Percentiles rank a stretch among this genome's conserved stretches.
These are phyloP conservation scores for Trichocomaceae sp. DNA, from an alignment of 2,329 filamentous ascomycete genomes.

Conservation along the genomic window DNA sequence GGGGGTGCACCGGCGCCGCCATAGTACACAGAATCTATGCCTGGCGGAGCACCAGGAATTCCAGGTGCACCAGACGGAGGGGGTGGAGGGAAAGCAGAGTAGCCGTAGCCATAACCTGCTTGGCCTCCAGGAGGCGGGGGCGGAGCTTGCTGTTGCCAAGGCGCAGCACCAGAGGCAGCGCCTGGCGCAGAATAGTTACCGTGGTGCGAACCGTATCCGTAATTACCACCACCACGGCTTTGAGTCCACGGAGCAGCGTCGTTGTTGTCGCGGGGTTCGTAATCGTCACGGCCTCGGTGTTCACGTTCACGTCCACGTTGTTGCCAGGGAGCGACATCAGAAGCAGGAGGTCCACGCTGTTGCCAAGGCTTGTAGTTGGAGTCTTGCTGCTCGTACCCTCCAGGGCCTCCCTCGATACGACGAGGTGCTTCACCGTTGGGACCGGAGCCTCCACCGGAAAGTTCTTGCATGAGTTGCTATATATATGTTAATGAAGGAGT, in stretches of 20 bases:
- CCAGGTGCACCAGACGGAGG: slow-evolving; percentile 48
- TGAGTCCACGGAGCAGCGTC: slow-evolving; percentile 33
- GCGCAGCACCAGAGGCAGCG: slow-evolving; percentile 47
- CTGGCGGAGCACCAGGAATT: slow-evolving; percentile 36
- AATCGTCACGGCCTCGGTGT: slow-evolving; percentile 39
- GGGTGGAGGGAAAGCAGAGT: slow-evolving; percentile 41
- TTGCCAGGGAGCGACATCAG: slow-evolving; percentile 76
- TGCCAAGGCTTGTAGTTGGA: slow-evolving; percentile 76
- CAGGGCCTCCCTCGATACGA: slow-evolving; percentile 80
- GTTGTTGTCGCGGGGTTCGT: slow-evolving; percentile 42
- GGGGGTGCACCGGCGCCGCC: slow-evolving; percentile 33
- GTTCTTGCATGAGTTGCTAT: slow-evolving; percentile 94
- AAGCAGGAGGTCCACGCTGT: slow-evolving; percentile 62
- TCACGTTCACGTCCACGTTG: slow-evolving; percentile 52
- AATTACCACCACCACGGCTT: slow-evolving; percentile 42
- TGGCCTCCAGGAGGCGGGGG: slow-evolving; percentile 35
- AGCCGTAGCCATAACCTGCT: slow-evolving; percentile 53
- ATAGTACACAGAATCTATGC: slow-evolving; percentile 37
- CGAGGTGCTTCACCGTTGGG: slow-evolving; percentile 56
- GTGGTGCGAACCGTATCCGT: slow-evolving; percentile 32
- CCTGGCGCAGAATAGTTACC: slow-evolving; percentile 39
- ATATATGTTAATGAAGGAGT: slow-evolving; percentile 38
- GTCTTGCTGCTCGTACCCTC: slow-evolving; percentile 49
- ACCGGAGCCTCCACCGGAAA: slow-evolving; percentile 68
- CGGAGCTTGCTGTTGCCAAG: slow-evolving; percentile 53